Evolutionary conservation across 345 rosid genomes (phyloP).

Genomic region (Toxicodendron radicans): DNA sequence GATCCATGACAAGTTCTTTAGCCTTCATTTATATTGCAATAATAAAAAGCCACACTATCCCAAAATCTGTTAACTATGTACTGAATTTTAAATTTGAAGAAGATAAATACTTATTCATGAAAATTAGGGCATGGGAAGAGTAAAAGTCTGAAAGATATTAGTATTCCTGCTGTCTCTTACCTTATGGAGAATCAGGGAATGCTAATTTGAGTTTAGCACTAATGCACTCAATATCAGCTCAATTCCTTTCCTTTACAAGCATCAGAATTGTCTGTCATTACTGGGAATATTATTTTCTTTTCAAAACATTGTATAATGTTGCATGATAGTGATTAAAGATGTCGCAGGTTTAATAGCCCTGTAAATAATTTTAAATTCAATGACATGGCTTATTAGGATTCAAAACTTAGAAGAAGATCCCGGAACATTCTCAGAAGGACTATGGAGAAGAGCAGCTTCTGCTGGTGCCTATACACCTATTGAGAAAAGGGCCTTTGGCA

Average conservation of each 20-base stretch:
- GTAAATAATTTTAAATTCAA: conserved; percentile 12
- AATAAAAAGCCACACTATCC: neutral
- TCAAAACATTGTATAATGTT: neutral
- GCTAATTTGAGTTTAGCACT: neutral
- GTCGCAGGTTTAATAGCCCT: neutral
- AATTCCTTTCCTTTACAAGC: neutral
- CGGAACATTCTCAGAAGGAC: conserved; percentile 63
- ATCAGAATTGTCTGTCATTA: neutral
- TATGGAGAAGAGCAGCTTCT: conserved; percentile 89
- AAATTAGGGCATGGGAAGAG: neutral
- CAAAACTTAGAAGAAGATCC: conserved; percentile 54
- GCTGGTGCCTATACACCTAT: conserved; percentile 71
- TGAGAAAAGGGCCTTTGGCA: conserved; percentile 87
- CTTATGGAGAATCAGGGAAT: neutral
- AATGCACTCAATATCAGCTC: too few species aligned
- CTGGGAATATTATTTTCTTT: neutral
- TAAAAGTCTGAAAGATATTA: neutral
- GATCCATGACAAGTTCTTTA: neutral
- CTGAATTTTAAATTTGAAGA: neutral
- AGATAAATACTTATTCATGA: neutral
- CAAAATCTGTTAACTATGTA: neutral
- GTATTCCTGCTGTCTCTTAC: neutral
- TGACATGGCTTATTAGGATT: conserved; percentile 39
- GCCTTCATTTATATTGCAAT: neutral
- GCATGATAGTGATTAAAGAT: conserved; percentile 2